phyloP scores from a whole-genome alignment of 441 rosid species.

The Isatis lusitanica region DNA sequence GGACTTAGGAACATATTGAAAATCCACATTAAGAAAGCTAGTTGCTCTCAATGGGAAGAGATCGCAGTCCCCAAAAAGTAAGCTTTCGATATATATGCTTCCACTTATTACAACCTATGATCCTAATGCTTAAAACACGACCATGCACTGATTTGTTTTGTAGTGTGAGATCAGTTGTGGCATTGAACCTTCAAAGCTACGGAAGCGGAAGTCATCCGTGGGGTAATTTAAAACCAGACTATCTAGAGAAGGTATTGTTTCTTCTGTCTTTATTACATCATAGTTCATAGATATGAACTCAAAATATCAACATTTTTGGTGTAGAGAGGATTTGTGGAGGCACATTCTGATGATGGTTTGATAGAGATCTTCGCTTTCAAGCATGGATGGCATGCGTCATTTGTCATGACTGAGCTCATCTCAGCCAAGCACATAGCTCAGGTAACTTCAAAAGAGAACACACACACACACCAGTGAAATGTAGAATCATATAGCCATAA shows the following conservation, averaged over 20 bases:
- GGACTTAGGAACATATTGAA: slow-evolving; percentile 83
- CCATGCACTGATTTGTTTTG: slow-evolving; percentile 11
- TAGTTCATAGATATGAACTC: not conserved
- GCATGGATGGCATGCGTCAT: slow-evolving; percentile 99
- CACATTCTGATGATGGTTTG: slow-evolving; percentile 90
- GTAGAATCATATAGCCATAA: not conserved
- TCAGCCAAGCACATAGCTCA: slow-evolving; percentile 97
- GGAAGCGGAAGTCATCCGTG: slow-evolving; percentile 96
- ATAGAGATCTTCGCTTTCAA: slow-evolving; percentile 91
- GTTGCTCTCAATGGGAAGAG: slow-evolving; percentile 90
- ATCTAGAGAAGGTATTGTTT: slow-evolving; percentile 77
- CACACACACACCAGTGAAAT: not conserved
- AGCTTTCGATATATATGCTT: not conserved
- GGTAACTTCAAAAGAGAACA: slow-evolving; percentile 41
- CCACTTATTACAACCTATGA: not conserved
- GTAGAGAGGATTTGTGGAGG: slow-evolving; percentile 91
- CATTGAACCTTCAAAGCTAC: slow-evolving; percentile 87
- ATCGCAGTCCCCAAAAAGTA: slow-evolving; percentile 81
- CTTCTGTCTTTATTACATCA: not conserved
- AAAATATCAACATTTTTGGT: not conserved
- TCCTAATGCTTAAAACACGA: not conserved
- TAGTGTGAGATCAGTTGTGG: slow-evolving; percentile 94
- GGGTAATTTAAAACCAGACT: slow-evolving; percentile 77
- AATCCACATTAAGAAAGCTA: slow-evolving; percentile 68
- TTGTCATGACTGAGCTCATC: slow-evolving; percentile 97